Percentiles rank a stretch among this genome's conserved stretches.
These are phyloP conservation scores for Lagenidium sp. DNA, from an alignment of 352 stramenopile species.

Conservation along the genomic window DNA sequence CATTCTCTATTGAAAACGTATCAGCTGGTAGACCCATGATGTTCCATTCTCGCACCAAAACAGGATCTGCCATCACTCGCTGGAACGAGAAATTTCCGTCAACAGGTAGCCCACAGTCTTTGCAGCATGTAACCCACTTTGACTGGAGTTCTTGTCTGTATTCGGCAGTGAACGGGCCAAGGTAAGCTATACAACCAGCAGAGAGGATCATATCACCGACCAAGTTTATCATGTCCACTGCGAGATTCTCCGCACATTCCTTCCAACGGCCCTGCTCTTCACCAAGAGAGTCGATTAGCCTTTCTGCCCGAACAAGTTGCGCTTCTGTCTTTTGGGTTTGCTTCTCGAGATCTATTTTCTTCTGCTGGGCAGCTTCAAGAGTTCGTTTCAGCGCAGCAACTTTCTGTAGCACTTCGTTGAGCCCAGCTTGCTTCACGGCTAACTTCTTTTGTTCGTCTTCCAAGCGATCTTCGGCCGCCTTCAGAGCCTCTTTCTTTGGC, in stretches of 20 bases:
- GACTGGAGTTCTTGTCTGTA: conserved; percentile 75
- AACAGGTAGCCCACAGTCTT: conserved; percentile 72
- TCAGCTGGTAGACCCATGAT: conserved; percentile 90
- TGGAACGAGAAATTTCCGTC: conserved; percentile 82
- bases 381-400: conserved; percentile 86
- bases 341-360: conserved; percentile 89
- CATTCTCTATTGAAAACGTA: conserved; percentile 92
- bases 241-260: conserved; percentile 63
- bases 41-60: conserved; percentile 89
- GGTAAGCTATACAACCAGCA: conserved; percentile 89
- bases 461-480: conserved; percentile 80
- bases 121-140: conserved; percentile 83
- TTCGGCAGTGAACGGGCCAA: conserved; percentile 87
- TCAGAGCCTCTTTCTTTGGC: conserved; percentile 89
- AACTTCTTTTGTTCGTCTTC: conserved; percentile 81
- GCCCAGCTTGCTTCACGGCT: conserved; percentile 77
- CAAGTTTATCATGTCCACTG: conserved; percentile 84
- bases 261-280: conserved; percentile 90
- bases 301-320: conserved; percentile 84
- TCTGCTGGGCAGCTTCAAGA: conserved; percentile 84
- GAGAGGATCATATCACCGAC: conserved; percentile 91
- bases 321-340: conserved; percentile 82
- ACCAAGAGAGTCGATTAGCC: conserved; percentile 85
- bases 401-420: conserved; percentile 74
- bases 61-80: conserved; percentile 71